Evolutionary conservation across 495 filamentous ascomycete species (phyloP), one percentile per base, ranked within the genome.

Genomic region (Podospora appendiculata): DNA sequence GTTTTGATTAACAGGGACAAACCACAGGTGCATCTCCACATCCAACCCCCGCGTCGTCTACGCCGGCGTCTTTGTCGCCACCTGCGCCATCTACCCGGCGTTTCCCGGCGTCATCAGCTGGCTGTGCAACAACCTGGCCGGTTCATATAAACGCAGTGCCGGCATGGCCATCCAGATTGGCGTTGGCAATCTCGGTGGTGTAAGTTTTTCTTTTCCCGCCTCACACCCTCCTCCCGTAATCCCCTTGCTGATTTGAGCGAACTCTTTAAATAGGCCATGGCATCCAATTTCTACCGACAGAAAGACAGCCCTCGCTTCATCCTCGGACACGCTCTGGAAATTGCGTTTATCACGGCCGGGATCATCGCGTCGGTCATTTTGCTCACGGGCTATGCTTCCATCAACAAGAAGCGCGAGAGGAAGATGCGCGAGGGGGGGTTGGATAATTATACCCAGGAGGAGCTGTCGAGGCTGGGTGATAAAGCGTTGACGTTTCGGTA

Each of bases 111-210:
- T 82, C 45, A 77, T 92, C 50, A 78, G 80, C 11, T 92, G 87
- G 86, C 66, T 87, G 8, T 74, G 70, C 11, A 88, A 84, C 62
- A 90, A 91, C 58, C 71, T 90, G 12, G 78, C 82, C 0, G 86
- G 86, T 0, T 79, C 76, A 51, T 84, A 85, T 43, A 90, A 90
- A 64, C 74, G 87, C 1, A 78, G 80, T 8, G 82, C 80, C 4
- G 88, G 82, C 0, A 87, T 90, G 79, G 88, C 85, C 0, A 69
- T 90, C 4, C 83, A 87, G 35, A 90, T 92, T 52, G 85, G 87
- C 0, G 57, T 84, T 32, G 88, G 88, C 0, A 89, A 88, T 53
- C 67, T 90, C 4, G 84, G 80, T 16, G 87, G 87, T 33, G 70
- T 66, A 58, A 55, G 66, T 60, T 7, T 33, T 17, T 53, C 17